phyloP scores from a whole-genome alignment of 768 basidiomycete species.

The Trametes meyenii region DNA sequence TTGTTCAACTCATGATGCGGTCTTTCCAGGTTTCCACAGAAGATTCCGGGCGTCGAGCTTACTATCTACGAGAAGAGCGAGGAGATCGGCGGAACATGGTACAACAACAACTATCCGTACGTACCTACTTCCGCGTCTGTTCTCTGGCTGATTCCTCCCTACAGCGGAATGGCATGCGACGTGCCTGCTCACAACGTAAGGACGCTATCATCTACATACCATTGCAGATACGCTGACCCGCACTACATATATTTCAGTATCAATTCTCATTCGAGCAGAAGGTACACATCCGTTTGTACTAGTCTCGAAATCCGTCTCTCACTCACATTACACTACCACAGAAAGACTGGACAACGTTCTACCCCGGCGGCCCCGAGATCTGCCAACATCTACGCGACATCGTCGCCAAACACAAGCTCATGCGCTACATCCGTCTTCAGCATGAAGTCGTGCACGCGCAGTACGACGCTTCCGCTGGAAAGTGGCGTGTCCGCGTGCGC shows the following conservation, averaged over 20 bases:
- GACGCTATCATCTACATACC: conserved; percentile 23
- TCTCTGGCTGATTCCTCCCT: not conserved
- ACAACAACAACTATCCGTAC: conserved; percentile 56
- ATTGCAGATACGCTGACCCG: not conserved
- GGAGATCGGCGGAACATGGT: conserved; percentile 69
- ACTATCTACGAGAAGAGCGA: conserved; percentile 61
- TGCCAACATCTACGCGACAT: conserved; percentile 53
- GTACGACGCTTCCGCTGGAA: conserved; percentile 52
- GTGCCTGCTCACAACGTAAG: conserved; percentile 60
- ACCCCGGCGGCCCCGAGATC: conserved; percentile 62
- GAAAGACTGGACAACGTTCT: conserved; percentile 64
- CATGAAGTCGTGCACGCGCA: conserved; percentile 55
- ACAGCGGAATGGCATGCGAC: conserved; percentile 59
- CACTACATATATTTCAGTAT: conserved; percentile 44
- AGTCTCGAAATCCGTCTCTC: not conserved
- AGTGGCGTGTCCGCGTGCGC: conserved; percentile 58
- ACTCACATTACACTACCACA: conserved; percentile 25
- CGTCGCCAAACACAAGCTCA: conserved; percentile 58
- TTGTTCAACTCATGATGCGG: not conserved
- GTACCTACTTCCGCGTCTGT: conserved; percentile 13
- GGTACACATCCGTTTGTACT: conserved; percentile 27
- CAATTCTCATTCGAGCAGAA: conserved; percentile 61
- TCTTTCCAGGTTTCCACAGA: conserved; percentile 1
- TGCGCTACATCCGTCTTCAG: conserved; percentile 53
- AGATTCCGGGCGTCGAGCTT: conserved; percentile 52